phyloP scores from a whole-genome alignment of 345 rosid species.

The Populus pruinosa region DNA sequence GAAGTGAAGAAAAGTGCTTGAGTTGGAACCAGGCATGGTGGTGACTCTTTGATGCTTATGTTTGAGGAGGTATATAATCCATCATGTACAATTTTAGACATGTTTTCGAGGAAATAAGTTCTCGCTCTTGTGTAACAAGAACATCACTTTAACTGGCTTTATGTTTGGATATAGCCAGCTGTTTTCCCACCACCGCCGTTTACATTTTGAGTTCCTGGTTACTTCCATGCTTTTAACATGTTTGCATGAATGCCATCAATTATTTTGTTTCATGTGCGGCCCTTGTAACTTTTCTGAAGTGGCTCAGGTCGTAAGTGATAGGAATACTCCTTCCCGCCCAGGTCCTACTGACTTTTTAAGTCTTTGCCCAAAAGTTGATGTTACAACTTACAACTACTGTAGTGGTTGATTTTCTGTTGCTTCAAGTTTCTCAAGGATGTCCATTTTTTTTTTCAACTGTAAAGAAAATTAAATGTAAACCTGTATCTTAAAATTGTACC shows the following conservation, averaged over 20 bases:
- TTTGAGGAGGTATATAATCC: not conserved
- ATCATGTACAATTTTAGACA: slow-evolving; percentile 2
- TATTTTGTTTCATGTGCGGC: not conserved
- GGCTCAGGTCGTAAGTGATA: not conserved
- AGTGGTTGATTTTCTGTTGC: too few species aligned
- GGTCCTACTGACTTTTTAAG: too few species aligned
- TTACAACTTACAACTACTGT: too few species aligned
- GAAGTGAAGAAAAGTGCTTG: slow-evolving; percentile 46
- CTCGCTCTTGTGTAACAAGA: not conserved
- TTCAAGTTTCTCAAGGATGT: too few species aligned
- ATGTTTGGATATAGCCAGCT: slow-evolving; percentile 3
- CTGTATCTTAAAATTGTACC: too few species aligned
- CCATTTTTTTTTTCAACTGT: too few species aligned
- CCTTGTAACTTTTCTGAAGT: not conserved
- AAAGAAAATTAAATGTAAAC: too few species aligned
- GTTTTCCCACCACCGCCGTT: not conserved
- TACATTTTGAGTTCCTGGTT: not conserved
- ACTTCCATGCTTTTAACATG: not conserved
- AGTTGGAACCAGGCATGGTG: not conserved
- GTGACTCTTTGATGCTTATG: not conserved
- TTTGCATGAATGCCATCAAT: not conserved
- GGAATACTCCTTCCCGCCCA: not conserved
- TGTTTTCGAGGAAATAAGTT: slow-evolving; percentile 23
- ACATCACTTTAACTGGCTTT: not conserved
- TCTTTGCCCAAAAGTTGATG: too few species aligned